These are phyloP conservation scores for Phaeomoniella chlamydospora DNA, from an alignment of 2,329 filamentous ascomycete genomes.

Conservation along the genomic window DNA sequence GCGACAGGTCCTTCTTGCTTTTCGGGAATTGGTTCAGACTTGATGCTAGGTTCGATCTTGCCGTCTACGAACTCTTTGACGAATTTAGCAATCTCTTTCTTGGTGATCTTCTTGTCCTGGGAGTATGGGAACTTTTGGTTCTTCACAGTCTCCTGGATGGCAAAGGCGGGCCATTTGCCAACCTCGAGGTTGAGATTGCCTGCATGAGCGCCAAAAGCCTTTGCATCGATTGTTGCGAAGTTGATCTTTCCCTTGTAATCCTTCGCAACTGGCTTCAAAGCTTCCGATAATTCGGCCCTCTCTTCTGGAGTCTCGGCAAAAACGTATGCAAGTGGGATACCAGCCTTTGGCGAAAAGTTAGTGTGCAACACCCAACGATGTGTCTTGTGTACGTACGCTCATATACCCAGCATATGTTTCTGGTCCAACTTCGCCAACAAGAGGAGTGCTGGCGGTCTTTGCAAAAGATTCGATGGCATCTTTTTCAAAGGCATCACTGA, in stretches of 20 bases:
- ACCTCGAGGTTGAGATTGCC: slow-evolving; percentile 94
- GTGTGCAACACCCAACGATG: slow-evolving; percentile 1
- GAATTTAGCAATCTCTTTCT: slow-evolving; percentile 62
- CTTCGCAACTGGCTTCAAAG: slow-evolving; percentile 75
- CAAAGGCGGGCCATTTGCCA: slow-evolving; percentile 92
- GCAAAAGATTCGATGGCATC: slow-evolving; percentile 72
- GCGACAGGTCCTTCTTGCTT: slow-evolving; percentile 79
- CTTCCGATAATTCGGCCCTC: slow-evolving; percentile 61
- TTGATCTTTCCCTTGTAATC: slow-evolving; percentile 90
- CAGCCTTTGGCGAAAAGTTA: slow-evolving; percentile 37
- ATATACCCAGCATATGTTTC: slow-evolving; percentile 96
- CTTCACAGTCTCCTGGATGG: slow-evolving; percentile 88
- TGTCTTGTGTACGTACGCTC: slow-evolving; percentile 36
- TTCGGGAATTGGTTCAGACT: slow-evolving; percentile 94
- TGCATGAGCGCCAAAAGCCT: slow-evolving; percentile 85
- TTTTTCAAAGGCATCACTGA: slow-evolving; percentile 65
- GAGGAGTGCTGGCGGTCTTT: slow-evolving; percentile 70
- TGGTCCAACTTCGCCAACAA: slow-evolving; percentile 90
- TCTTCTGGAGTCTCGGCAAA: slow-evolving; percentile 88
- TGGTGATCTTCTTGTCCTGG: slow-evolving; percentile 64
- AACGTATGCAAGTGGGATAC: slow-evolving; percentile 90
- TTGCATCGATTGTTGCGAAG: slow-evolving; percentile 95
- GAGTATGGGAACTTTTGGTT: slow-evolving; percentile 96
- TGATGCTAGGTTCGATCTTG: slow-evolving; percentile 91
- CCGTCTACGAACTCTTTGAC: slow-evolving; percentile 73